Evolutionary conservation across 78 protist species (phyloP).

Genomic region (Dictyostelium intermedium): DNA sequence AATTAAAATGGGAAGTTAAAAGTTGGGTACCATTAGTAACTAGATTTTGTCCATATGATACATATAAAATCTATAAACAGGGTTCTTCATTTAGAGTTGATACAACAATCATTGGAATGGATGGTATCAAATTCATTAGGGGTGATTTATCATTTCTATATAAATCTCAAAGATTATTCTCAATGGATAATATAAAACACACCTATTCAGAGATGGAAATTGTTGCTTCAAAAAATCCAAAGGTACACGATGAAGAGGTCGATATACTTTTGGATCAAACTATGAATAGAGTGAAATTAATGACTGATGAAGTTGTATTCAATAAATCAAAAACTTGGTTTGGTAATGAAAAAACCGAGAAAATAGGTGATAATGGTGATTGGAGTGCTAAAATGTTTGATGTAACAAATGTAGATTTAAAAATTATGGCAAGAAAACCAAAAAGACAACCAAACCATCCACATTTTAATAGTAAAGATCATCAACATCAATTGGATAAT

Average conservation of each 20-base stretch:
- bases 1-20: slow-evolving; percentile 79
- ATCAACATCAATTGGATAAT: not conserved
- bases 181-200: slow-evolving; percentile 37
- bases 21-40: slow-evolving; percentile 82
- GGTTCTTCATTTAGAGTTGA: slow-evolving; percentile 83
- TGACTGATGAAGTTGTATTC: slow-evolving; percentile 13
- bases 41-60: slow-evolving; percentile 74
- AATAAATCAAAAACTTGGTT: slow-evolving; percentile 40
- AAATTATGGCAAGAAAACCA: slow-evolving; percentile 27
- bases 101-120: slow-evolving; percentile 65
- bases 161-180: not conserved
- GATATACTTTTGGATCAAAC: slow-evolving; percentile 1
- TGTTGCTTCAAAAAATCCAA: not conserved
- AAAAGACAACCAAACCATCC: not conserved
- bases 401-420: slow-evolving; percentile 25
- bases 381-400: slow-evolving; percentile 50
- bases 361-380: slow-evolving; percentile 17
- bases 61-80: slow-evolving; percentile 47
- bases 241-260: slow-evolving; percentile 31
- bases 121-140: slow-evolving; percentile 58
- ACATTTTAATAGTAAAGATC: not conserved
- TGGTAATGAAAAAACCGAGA: slow-evolving; percentile 63
- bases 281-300: slow-evolving; percentile 25
- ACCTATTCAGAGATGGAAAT: slow-evolving; percentile 14
- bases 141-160: slow-evolving; percentile 70